A percentile compares a stretch with the other conserved stretches of the same genome.
Conservation (phyloP, 2,329 filamentous ascomycete genomes). For the Calonectria pauciramosa region DNA sequence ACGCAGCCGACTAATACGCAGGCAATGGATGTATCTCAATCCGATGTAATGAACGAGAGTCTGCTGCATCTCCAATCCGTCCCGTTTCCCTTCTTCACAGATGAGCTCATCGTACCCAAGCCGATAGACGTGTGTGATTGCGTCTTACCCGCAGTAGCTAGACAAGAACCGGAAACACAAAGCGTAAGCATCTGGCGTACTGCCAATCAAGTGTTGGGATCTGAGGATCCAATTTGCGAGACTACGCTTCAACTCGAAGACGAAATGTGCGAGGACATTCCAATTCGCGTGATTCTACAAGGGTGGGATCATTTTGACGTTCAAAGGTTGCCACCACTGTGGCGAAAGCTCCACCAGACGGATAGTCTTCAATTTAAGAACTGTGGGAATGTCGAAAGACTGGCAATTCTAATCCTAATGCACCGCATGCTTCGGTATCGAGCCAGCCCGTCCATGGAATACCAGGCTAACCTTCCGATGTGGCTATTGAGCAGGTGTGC, state of each 20-base stretch:
- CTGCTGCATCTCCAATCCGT: not conserved
- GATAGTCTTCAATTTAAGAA: slow-evolving; percentile 5
- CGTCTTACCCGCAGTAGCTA: not conserved
- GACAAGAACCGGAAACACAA: not conserved
- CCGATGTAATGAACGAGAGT: not conserved
- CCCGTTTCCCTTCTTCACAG: not conserved
- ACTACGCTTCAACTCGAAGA: not conserved
- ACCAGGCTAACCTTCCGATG: not conserved
- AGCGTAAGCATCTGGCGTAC: slow-evolving; percentile 4
- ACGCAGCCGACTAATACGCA: not conserved
- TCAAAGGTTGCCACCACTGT: not conserved
- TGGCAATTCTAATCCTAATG: slow-evolving; percentile 7
- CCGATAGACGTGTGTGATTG: not conserved
- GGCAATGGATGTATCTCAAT: not conserved
- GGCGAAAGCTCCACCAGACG: slow-evolving; percentile 11
- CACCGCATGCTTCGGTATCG: slow-evolving; percentile 14
- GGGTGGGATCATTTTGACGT: not conserved
- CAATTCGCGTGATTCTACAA: not conserved
- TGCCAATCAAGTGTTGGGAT: not conserved
- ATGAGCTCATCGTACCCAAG: not conserved
- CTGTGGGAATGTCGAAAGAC: not conserved
- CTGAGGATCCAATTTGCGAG: not conserved
- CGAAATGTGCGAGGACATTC: slow-evolving; percentile 4
- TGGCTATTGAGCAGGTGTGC: slow-evolving; percentile 16
- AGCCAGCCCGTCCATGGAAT: not conserved